Conservation (phyloP, 2,329 filamentous ascomycete genomes). For the Thielaviopsis cerberus region DNA sequence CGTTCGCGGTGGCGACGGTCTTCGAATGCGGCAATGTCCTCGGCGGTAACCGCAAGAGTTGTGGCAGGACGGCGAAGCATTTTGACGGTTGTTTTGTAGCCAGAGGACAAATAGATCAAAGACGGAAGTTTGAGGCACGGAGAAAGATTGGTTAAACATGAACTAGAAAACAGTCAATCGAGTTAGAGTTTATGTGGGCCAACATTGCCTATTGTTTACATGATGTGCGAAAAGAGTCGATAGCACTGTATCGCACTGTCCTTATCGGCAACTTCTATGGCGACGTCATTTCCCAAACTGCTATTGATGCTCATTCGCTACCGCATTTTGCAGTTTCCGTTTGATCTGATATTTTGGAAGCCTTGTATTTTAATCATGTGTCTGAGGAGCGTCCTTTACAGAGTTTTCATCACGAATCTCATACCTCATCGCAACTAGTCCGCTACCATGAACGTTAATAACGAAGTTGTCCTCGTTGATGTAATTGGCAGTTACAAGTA, state of each 20-base stretch:
- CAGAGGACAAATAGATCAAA: neutral
- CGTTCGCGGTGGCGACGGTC: conserved; percentile 34
- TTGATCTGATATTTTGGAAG: neutral
- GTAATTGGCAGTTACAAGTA: conserved; percentile 61
- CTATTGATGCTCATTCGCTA: neutral
- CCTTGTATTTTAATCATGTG: neutral
- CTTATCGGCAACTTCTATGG: conserved; percentile 1
- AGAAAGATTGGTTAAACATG: neutral
- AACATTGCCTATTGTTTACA: neutral
- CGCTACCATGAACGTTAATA: neutral
- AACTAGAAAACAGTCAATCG: neutral
- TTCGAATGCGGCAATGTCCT: conserved; percentile 54
- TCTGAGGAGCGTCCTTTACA: neutral
- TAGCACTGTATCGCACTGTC: conserved; percentile 3
- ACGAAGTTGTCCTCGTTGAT: conserved; percentile 54
- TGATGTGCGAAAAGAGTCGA: neutral
- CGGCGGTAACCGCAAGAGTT: conserved; percentile 46
- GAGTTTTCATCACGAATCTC: neutral
- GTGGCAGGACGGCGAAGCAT: conserved; percentile 54
- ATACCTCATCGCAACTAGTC: neutral
- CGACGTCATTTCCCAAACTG: conserved; percentile 1
- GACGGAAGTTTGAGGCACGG: neutral
- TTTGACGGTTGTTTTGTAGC: neutral
- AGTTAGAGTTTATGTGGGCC: neutral
- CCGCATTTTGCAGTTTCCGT: neutral